Base-by-base conservation (phyloP, 805 yeast genomes). In the Candida mattraensis region DNA sequence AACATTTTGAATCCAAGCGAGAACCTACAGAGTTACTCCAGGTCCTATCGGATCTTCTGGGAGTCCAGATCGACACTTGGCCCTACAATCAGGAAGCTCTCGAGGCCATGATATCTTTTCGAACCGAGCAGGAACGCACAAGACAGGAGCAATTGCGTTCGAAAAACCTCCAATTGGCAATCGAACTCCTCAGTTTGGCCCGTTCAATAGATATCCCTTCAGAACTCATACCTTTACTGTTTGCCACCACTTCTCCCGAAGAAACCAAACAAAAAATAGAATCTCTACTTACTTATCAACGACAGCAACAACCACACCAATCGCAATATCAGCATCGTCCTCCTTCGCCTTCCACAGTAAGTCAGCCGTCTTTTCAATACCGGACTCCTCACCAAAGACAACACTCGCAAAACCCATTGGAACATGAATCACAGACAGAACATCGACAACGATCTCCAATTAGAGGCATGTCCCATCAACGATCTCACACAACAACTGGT, bases 81-180 rank as follows among this genome's bases (percentile, higher is more conserved):
- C 65, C 68, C 3, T 63, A 56, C 35, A 54, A 51, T 11, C 48
- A 54, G 13, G 68, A 66, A 15, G 56, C 70, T 2, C 47, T 70
- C 17, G 50, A 59, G 24, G 66, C 61, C 18, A 45, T 69, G 30
- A 45, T 72, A 11, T 46, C 50, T 19, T 56, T 65, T 22, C 61
- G 61, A 45, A 56, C 58, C 2, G 74, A 69, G 40, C 70, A 70
- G 45, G 76, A 70, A 37, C 59, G 55, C 36, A 61, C 72, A 4
- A 60, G 52, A 37, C 70, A 63, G 34, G 72, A 69, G 35, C 49
- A 58, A 23, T 37, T 58, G 20, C 61, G 60, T 34, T 47, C 52
- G 22, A 63, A 62, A 22, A 61, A 56, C 35, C 58, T 65, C 18
- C 37, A 47, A 5, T 47, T 61, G 5, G 56, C 69, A 2, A 31